These are phyloP conservation scores for Gonium pectorale DNA, from an alignment of 139 green algal genomes.

Conservation along the genomic window DNA sequence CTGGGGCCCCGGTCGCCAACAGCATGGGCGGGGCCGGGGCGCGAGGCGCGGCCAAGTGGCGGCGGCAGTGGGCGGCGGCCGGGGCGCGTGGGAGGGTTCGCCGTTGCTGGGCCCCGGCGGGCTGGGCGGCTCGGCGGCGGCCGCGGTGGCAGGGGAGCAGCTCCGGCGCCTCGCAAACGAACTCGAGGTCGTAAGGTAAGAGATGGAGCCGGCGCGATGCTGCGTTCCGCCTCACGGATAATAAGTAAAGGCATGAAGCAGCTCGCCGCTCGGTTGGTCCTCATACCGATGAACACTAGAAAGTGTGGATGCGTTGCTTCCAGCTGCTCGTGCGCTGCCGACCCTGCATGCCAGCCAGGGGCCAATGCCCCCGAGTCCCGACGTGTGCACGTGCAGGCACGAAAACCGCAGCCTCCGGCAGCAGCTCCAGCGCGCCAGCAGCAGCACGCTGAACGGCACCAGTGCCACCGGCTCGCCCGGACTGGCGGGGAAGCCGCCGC, in stretches of 20 bases:
- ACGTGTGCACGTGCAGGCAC: too few species aligned
- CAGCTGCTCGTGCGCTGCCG: too few species aligned
- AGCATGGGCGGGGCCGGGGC: neutral
- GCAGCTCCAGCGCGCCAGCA: constrained; percentile 30
- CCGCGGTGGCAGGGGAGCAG: constrained; percentile 35
- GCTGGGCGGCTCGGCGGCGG: constrained; percentile 1
- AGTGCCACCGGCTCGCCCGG: neutral
- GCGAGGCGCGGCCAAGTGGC: neutral
- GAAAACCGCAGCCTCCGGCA: constrained; percentile 38
- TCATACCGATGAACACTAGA: too few species aligned
- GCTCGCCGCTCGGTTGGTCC: too few species aligned
- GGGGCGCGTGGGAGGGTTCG: neutral
- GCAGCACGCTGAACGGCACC: neutral
- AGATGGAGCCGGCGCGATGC: neutral
- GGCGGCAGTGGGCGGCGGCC: neutral
- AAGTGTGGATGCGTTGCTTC: too few species aligned
- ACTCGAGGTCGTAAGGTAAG: constrained; percentile 35
- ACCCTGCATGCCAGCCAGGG: too few species aligned
- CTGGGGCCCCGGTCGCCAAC: constrained; percentile 33
- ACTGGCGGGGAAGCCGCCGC: neutral
- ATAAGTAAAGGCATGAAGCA: too few species aligned
- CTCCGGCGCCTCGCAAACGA: constrained; percentile 26
- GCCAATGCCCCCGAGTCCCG: too few species aligned
- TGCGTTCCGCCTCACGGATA: neutral
- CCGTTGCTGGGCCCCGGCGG: constrained; percentile 26